These are phyloP conservation scores for Beta corolliflora DNA, from an alignment of 179 eudicot species.

Conservation along the genomic window DNA sequence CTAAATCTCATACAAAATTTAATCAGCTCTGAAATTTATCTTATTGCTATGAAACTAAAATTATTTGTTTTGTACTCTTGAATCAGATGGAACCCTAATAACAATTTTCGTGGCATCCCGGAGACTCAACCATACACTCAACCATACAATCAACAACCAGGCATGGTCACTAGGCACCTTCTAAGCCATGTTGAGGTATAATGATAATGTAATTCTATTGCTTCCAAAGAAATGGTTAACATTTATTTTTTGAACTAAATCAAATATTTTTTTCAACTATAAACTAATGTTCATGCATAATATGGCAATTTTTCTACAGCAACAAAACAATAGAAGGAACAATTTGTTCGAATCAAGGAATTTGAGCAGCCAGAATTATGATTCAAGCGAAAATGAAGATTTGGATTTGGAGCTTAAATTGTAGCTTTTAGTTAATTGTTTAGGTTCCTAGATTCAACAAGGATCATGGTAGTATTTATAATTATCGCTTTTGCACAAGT, in stretches of 20 bases:
- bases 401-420: conserved; percentile 38
- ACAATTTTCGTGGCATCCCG: not conserved
- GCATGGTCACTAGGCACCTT: conserved; percentile 38
- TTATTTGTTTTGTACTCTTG: not conserved
- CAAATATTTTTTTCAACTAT: not conserved
- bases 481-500: not conserved
- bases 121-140: conserved; percentile 21
- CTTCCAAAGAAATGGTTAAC: not conserved
- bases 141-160: conserved; percentile 12
- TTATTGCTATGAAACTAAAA: too few species aligned
- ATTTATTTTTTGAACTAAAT: not conserved
- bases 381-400: conserved; percentile 23
- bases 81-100: conserved; percentile 30
- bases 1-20: not conserved
- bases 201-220: not conserved
- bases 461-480: not conserved
- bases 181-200: conserved; percentile 36
- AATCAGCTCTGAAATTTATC: too few species aligned
- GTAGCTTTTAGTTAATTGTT: not conserved
- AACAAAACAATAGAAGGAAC: conserved; percentile 22
- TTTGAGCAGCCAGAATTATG: conserved; percentile 11
- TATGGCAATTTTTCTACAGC: not conserved
- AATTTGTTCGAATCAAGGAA: not conserved
- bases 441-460: not conserved
- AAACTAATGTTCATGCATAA: not conserved